These are phyloP conservation scores for Talaromyces nanjingensis DNA, from an alignment of 495 filamentous ascomycete species.

Conservation along the genomic window DNA sequence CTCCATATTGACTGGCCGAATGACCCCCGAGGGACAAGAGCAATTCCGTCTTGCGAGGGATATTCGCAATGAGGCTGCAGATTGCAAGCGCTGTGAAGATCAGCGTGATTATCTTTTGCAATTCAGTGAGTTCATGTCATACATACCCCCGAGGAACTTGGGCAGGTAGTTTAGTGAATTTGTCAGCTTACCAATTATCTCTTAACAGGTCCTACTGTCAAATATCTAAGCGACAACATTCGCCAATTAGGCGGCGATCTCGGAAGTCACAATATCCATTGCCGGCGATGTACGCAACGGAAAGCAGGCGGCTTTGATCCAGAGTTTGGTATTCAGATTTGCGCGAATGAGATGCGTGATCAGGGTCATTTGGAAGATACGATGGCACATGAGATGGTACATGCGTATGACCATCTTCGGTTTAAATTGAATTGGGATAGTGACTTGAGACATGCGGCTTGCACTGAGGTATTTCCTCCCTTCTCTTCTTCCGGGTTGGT, in stretches of 20 bases:
- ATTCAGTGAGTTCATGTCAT: conserved; percentile 48
- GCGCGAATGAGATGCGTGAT: conserved; percentile 77
- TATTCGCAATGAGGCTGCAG: conserved; percentile 54
- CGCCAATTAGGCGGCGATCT: conserved; percentile 67
- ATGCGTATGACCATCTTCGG: conserved; percentile 88
- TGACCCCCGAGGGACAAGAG: conserved; percentile 59
- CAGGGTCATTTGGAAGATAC: conserved; percentile 82
- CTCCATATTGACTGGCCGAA: conserved; percentile 60
- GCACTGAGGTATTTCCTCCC: conserved; percentile 67
- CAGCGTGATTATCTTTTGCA: conserved; percentile 72
- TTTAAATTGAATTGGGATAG: conserved; percentile 81
- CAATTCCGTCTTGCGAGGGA: conserved; percentile 66
- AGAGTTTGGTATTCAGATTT: conserved; percentile 78
- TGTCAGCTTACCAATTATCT: not conserved
- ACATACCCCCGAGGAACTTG: not conserved
- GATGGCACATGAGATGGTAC: conserved; percentile 94
- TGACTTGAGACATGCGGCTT: conserved; percentile 81
- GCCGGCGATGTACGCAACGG: conserved; percentile 61
- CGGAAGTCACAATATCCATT: conserved; percentile 67
- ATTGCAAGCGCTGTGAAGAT: conserved; percentile 72
- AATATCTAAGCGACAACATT: conserved; percentile 76
- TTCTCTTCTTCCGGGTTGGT: not conserved
- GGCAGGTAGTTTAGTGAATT: not conserved
- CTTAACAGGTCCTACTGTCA: conserved; percentile 62
- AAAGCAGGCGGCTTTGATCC: conserved; percentile 78